Conservation (phyloP, 177 flowering plant species). For the Vitis hybrid region DNA sequence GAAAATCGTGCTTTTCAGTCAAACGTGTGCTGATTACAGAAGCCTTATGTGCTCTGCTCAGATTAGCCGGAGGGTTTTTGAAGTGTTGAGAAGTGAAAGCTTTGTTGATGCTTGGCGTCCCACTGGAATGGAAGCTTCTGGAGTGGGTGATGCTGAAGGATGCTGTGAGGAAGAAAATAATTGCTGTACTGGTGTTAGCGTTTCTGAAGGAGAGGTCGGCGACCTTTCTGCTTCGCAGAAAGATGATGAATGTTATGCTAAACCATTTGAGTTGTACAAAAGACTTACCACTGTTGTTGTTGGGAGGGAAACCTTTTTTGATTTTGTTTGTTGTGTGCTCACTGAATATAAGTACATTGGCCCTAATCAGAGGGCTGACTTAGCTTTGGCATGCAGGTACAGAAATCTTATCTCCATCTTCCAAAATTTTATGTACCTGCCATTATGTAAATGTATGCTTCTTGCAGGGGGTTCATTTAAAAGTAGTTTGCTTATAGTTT, state of each 20-base stretch:
- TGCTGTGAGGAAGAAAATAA: constrained; percentile 22
- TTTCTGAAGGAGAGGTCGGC: constrained; percentile 22
- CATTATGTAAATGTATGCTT: neutral
- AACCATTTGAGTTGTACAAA: constrained; percentile 73
- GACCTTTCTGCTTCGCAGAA: constrained; percentile 22
- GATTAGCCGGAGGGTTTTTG: constrained; percentile 92
- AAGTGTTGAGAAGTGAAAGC: constrained; percentile 52
- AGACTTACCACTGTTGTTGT: constrained; percentile 72
- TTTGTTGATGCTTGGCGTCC: constrained; percentile 33
- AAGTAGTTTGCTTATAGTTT: no score
- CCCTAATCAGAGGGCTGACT: constrained; percentile 80
- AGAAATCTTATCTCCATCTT: no score
- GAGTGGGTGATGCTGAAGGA: constrained; percentile 19
- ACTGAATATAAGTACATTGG: constrained; percentile 80
- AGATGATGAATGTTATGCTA: constrained; percentile 33
- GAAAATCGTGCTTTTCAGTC: neutral
- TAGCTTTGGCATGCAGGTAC: constrained; percentile 87
- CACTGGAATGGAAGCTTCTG: constrained; percentile 25
- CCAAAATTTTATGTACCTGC: neutral
- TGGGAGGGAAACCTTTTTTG: constrained; percentile 60
- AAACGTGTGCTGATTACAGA: neutral
- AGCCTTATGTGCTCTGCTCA: constrained; percentile 28
- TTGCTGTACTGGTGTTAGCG: constrained; percentile 3
- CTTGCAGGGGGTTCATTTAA: no score
- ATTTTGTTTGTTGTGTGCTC: constrained; percentile 81